Base-by-base conservation (phyloP, 768 basidiomycete genomes). In the Pulveroboletus sp. region DNA sequence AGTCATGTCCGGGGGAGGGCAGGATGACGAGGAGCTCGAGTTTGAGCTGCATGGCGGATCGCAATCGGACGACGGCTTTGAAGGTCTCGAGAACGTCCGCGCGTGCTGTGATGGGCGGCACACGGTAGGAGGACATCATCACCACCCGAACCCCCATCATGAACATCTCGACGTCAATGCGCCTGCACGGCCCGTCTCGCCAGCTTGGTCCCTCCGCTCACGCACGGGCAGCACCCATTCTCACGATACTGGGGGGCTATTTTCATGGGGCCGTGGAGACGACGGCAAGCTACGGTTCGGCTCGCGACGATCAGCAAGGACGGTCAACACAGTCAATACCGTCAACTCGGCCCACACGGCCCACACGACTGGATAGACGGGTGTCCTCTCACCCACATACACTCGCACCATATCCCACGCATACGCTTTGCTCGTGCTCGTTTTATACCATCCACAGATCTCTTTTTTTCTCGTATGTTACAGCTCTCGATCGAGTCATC, bases 31-130 rank as follows among this genome's bases (percentile, higher is more conserved):
- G 3, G 89, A 85, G 19, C 71, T 88, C 1, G 88, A 90, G 58
- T 90, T 94, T 60, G 90, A 94, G 69, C 72, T 93, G 27, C 85
- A 94, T 57, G 88, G 81, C 17, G 86, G 83, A 17, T 75, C 75
- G 19, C 65, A 79, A 53, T 86, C 82, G 12, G 89, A 90, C 55
- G 84, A 84, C 27, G 90, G 82, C 5, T 98, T 81, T 63, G 94
- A 97, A 60, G 94, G 93, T 0, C 67, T 98, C 46, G 94, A 97
- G 72, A 97, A 98, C 60, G 94, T 97, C 19, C 80, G 95, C 20
- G 93, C 88, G 1, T 93, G 90, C 64, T 93, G 90, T 59, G 89
- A 91, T 64, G 90, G 90, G 17, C 76, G 81, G 43, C 91, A 94
- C 67, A 92, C 90, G 1, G 89, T 94, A 16, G 89, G 90, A 0